phyloP scores from a whole-genome alignment of 495 filamentous ascomycete species.

The Talaromyces wortmannii region DNA sequence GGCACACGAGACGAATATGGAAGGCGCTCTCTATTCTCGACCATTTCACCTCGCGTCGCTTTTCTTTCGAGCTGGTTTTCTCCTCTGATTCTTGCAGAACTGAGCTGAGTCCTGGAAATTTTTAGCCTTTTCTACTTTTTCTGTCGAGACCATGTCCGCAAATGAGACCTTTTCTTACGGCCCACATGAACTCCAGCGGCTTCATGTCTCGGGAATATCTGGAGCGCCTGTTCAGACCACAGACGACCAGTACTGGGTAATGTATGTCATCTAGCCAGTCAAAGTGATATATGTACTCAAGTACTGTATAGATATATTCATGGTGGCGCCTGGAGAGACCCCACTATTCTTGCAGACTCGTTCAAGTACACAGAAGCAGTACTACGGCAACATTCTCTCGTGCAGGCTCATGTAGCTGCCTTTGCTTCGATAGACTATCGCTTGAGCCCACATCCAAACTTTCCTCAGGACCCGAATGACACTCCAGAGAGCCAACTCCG shows the following conservation, averaged over 20 bases:
- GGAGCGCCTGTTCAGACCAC: not conserved
- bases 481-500: slow-evolving; percentile 30
- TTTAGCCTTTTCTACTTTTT: not conserved
- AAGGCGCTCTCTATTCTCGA: not conserved
- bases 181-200: slow-evolving; percentile 1
- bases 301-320: slow-evolving; percentile 59
- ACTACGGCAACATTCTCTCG: not conserved
- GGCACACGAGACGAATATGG: not conserved
- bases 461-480: slow-evolving; percentile 40
- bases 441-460: slow-evolving; percentile 62
- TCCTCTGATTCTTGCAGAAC: too few relatives aligned
- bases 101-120: too few relatives aligned
- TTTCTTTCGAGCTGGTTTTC: not conserved
- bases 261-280: slow-evolving; percentile 19
- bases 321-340: slow-evolving; percentile 87
- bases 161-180: slow-evolving; percentile 2
- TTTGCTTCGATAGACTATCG: slow-evolving; percentile 76
- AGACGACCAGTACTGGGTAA: slow-evolving; percentile 35
- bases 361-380: slow-evolving; percentile 8
- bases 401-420: slow-evolving; percentile 40
- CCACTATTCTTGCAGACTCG: slow-evolving; percentile 38
- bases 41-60: not conserved
- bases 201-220: not conserved
- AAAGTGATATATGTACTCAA: not conserved
- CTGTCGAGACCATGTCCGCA: not conserved